Evolutionary conservation across 768 basidiomycete genomes (phyloP).

Genomic region (Lentinula sp.): DNA sequence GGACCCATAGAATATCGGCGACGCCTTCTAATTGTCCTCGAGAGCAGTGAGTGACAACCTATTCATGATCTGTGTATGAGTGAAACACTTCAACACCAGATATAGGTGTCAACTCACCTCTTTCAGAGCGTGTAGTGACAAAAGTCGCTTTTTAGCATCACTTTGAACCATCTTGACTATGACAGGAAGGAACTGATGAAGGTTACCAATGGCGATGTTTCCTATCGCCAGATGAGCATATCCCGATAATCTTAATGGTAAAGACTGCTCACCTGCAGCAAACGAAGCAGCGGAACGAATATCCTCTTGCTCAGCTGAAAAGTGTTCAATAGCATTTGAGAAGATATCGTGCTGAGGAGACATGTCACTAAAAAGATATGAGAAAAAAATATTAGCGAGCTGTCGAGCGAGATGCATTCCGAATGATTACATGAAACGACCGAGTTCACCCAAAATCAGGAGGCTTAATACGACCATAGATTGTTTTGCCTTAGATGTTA

Average conservation of each 20-base stretch:
- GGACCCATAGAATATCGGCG: constrained; percentile 87
- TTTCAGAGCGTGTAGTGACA: constrained; percentile 89
- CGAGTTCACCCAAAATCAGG: constrained; percentile 88
- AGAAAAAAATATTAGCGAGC: background rate
- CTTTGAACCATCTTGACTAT: constrained; percentile 75
- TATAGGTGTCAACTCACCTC: constrained; percentile 47
- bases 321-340: constrained; percentile 62
- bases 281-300: constrained; percentile 89
- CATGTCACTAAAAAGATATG: constrained; percentile 64
- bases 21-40: constrained; percentile 78
- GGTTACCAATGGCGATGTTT: constrained; percentile 93
- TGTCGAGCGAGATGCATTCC: background rate
- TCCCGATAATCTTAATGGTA: background rate
- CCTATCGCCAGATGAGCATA: constrained; percentile 36
- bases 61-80: background rate
- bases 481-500: constrained; percentile 56
- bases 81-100: background rate
- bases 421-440: constrained; percentile 71
- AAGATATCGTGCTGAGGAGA: constrained; percentile 77
- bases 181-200: constrained; percentile 78
- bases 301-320: constrained; percentile 77
- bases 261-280: constrained; percentile 61
- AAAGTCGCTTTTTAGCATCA: constrained; percentile 71
- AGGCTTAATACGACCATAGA: constrained; percentile 75
- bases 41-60: constrained; percentile 92